Percentiles rank a stretch among this genome's conserved stretches.
Conservation (phyloP, 2,329 filamentous ascomycete species). For the Blastomyces emzantsi region DNA sequence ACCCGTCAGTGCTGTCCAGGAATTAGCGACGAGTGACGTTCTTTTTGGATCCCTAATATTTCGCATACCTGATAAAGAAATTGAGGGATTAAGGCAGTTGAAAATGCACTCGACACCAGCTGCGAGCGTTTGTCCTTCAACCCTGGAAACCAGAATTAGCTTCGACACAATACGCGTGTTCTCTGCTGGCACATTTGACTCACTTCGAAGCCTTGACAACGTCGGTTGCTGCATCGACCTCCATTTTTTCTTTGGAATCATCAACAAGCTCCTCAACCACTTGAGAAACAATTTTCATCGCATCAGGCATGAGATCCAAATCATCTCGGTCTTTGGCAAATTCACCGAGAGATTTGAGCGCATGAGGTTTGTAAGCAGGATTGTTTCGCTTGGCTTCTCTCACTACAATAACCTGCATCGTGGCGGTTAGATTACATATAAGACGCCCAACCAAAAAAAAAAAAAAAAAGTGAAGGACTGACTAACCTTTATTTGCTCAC, state of each 20-base stretch:
- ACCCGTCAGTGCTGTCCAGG: constrained; percentile 21
- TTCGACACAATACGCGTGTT: not conserved
- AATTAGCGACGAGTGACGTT: constrained; percentile 17
- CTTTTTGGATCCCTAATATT: constrained; percentile 17
- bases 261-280: constrained; percentile 51
- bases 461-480: constrained; percentile 4
- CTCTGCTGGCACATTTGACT: constrained; percentile 8
- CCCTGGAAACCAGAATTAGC: constrained; percentile 15
- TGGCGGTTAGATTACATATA: constrained; percentile 16
- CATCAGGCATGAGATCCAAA: constrained; percentile 59
- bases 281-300: constrained; percentile 54
- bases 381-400: constrained; percentile 92
- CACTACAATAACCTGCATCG: constrained; percentile 52
- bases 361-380: constrained; percentile 67
- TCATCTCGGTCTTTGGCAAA: constrained; percentile 61
- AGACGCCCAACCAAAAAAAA: constrained; percentile 3
- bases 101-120: constrained; percentile 33
- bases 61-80: constrained; percentile 13
- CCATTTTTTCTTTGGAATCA: constrained; percentile 54
- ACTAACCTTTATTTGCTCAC: constrained; percentile 58
- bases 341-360: constrained; percentile 61
- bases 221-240: constrained; percentile 49
- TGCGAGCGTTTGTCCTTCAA: constrained; percentile 29
- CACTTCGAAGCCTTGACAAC: constrained; percentile 30
- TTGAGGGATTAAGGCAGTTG: constrained; percentile 29